Evolutionary conservation across 169 alveolate genomes (phyloP).

Genomic region (Cryptosporidium bovis): DNA sequence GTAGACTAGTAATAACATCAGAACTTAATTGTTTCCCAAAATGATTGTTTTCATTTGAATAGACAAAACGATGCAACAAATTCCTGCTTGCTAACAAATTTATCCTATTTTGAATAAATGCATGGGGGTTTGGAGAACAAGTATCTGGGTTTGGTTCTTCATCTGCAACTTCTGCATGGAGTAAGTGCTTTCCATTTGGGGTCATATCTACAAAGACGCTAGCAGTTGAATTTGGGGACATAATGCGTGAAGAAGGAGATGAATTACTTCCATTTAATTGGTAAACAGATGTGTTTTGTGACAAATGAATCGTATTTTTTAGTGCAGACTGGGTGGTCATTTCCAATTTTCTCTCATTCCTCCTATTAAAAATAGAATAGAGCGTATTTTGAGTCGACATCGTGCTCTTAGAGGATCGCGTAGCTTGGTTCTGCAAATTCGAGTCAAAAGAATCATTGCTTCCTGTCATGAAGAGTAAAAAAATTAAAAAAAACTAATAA

Average conservation of each 20-base stretch:
- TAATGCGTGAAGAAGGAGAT: constrained; percentile 58
- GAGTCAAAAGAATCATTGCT: constrained; percentile 61
- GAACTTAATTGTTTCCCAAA: constrained; percentile 53
- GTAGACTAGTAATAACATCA: constrained; percentile 48
- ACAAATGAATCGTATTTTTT: constrained; percentile 10
- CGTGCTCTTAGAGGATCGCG: constrained; percentile 12
- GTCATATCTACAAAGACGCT: constrained; percentile 71
- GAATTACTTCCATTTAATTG: constrained; percentile 31
- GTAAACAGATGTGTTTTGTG: constrained; percentile 15
- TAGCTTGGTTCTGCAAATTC: constrained; percentile 1
- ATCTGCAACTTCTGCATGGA: constrained; percentile 69
- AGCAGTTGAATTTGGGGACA: constrained; percentile 66
- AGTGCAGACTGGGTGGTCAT: constrained; percentile 43
- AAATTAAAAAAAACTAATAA: neutral
- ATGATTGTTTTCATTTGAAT: constrained; percentile 45
- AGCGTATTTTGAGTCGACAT: constrained; percentile 25
- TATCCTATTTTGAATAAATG: constrained; percentile 30
- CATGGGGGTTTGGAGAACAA: constrained; percentile 58
- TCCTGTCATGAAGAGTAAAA: constrained; percentile 37
- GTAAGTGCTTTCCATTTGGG: constrained; percentile 55
- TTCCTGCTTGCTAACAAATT: constrained; percentile 69
- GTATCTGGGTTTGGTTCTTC: constrained; percentile 74
- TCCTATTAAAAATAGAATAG: constrained; percentile 29
- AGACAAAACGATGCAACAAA: constrained; percentile 23
- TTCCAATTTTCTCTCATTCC: constrained; percentile 18